Percentiles rank a stretch among this genome's conserved stretches.
Evolutionary conservation across 2,329 filamentous ascomycete species (phyloP).

Genomic region (Stromatinia cepivora): DNA sequence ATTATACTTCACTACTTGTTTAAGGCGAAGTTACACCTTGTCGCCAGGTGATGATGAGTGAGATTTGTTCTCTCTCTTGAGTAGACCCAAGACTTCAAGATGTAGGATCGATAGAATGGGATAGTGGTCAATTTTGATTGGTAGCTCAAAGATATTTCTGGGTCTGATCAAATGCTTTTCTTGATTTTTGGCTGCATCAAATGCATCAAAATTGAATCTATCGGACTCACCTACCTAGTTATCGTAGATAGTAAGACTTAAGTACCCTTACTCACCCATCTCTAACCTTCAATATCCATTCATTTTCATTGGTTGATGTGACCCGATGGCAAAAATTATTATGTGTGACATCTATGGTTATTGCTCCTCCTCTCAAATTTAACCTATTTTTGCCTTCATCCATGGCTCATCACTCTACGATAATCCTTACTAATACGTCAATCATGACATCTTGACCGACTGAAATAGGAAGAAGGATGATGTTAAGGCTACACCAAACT

Average conservation of each 20-base stretch:
- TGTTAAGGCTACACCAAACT: slow-evolving; percentile 5
- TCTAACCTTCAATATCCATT: slow-evolving; percentile 5
- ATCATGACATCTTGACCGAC: neutral
- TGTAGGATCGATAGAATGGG: neutral
- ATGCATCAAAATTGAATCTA: neutral
- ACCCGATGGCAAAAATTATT: neutral
- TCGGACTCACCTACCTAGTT: too few species aligned
- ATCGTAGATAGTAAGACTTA: too few species aligned
- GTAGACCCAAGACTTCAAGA: neutral
- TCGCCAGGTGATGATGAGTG: neutral
- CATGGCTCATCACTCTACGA: neutral
- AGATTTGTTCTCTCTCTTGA: neutral
- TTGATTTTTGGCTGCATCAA: neutral
- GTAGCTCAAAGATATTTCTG: neutral
- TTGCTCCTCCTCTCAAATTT: neutral
- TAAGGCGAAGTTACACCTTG: neutral
- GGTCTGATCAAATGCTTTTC: neutral
- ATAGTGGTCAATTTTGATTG: neutral
- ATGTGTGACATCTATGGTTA: neutral
- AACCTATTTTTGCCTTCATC: neutral
- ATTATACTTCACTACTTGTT: neutral
- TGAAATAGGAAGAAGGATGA: neutral
- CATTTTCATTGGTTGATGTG: neutral
- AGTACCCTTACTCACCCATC: neutral
- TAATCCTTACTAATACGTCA: neutral